Evolutionary conservation across 176 grass and related monocot species (phyloP), one percentile per base, ranked within the genome.

Genomic region (Oryza officinalis): DNA sequence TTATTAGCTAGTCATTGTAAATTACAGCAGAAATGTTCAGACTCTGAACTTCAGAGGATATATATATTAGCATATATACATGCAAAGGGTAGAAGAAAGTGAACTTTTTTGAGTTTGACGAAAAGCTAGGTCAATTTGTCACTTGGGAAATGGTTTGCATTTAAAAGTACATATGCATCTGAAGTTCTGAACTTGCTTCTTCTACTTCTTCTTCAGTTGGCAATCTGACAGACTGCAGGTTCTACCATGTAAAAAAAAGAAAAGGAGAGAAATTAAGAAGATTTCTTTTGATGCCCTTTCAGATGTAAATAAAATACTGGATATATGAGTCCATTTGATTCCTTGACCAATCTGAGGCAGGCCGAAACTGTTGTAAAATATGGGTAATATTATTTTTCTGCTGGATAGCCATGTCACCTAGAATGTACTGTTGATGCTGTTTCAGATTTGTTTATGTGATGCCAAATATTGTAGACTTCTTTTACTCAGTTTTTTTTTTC

Each of bases 281-380:
- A 41, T 63, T 82, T 77, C 69, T 28, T 52, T 71, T 32, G 63
- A 87, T 82, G 64, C 72, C 23, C 35, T 77, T 82, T 74, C n/a
- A 82, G 50, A 52, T 83, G 52, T 83, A 88, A 64, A 83, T 83
- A 88, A 64, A 83, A 78, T 88, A 88, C 14, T 66, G 26, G 41
- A 41, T 41, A 41, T 41, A 41, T 41, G 40, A 77, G 74, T 78
- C 66, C 67, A 72, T 78, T 66, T 78, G 86, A 72, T 78, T 65
- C 74, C 54, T 72, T 88, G 80, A 72, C 32, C 74, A 88, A 63
- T 77, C 26, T 88, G 8, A 69, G 73, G 22, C 23, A 69, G 73
- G 22, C 15, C 65, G 60, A 23, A 77, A 83, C 66, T 82, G 27
- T 82, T 50, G 40, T 41, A 10, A 41, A 41, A 41, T 41, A 78